These are phyloP conservation scores for Petunia axillaris DNA, from an alignment of 257 asterid genomes.

Conservation along the genomic window DNA sequence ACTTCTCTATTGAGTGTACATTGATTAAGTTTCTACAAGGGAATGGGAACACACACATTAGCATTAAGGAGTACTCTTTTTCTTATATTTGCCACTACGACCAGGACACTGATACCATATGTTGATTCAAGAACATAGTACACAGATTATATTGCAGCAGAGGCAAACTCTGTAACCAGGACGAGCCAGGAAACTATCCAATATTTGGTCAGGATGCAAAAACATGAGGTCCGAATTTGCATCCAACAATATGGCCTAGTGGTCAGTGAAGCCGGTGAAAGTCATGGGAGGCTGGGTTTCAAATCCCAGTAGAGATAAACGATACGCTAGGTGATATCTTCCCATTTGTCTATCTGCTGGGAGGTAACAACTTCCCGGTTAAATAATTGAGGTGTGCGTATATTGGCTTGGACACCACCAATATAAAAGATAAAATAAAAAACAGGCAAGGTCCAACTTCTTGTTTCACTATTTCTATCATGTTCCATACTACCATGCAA, in stretches of 20 bases:
- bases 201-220: not conserved
- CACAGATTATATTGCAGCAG: not conserved
- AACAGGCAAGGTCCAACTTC: conserved; percentile 7
- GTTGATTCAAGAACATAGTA: not conserved
- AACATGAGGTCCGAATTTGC: not conserved
- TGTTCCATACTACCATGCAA: not conserved
- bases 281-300: too few species aligned
- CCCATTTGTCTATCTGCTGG: not conserved
- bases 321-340: not conserved
- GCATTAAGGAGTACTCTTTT: not conserved
- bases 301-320: not conserved
- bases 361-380: too few species aligned
- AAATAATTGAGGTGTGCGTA: too few species aligned
- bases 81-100: not conserved
- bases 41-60: not conserved
- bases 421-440: not conserved
- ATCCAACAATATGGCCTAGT: too few species aligned
- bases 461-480: not conserved
- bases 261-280: too few species aligned
- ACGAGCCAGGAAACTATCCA: not conserved
- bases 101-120: not conserved
- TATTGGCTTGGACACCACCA: too few species aligned
- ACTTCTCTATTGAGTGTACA: not conserved
- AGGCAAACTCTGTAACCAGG: not conserved
- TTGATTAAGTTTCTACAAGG: not conserved